These are phyloP conservation scores for Nymphaea thermarum DNA, from an alignment of 164 flowering plant species.

Conservation along the genomic window DNA sequence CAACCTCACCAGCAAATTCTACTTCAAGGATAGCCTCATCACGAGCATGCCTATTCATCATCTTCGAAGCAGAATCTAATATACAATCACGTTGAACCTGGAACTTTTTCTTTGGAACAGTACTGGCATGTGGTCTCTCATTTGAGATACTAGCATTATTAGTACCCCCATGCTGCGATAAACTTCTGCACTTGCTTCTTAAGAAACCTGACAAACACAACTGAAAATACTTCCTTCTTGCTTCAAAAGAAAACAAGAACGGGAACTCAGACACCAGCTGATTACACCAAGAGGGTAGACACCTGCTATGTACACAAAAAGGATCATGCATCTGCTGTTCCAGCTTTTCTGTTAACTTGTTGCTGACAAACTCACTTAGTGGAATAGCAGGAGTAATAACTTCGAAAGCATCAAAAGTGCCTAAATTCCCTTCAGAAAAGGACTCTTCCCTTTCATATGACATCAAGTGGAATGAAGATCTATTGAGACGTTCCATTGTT, in stretches of 20 bases:
- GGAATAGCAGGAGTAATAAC: constrained; percentile 24
- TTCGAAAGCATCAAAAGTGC: constrained; percentile 33
- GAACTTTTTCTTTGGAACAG: constrained; percentile 54
- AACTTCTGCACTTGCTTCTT: constrained; percentile 16
- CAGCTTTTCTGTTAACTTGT: constrained; percentile 70
- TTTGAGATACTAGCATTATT: constrained; percentile 15
- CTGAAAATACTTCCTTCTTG: constrained; percentile 56
- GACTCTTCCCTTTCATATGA: constrained; percentile 30
- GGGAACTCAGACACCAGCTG: constrained; percentile 65
- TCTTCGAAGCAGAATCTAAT: constrained; percentile 59
- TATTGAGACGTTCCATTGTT: constrained; percentile 57
- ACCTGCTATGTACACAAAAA: constrained; percentile 40
- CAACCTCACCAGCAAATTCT: constrained; percentile 75
- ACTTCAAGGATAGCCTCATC: constrained; percentile 53
- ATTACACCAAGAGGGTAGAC: constrained; percentile 78
- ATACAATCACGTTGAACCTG: constrained; percentile 38
- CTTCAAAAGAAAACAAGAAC: constrained; percentile 75
- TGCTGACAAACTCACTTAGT: constrained; percentile 59
- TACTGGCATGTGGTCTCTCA: constrained; percentile 28
- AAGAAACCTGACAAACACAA: constrained; percentile 39
- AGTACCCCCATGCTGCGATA: constrained; percentile 7
- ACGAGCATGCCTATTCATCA: constrained; percentile 52
- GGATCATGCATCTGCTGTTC: constrained; percentile 87
- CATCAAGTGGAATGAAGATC: constrained; percentile 30
- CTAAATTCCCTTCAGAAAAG: constrained; percentile 49